Evolutionary conservation across 2,329 filamentous ascomycete genomes (phyloP), one percentile per base, ranked within the genome.

Genomic region (Teratosphaeria nubilosa): DNA sequence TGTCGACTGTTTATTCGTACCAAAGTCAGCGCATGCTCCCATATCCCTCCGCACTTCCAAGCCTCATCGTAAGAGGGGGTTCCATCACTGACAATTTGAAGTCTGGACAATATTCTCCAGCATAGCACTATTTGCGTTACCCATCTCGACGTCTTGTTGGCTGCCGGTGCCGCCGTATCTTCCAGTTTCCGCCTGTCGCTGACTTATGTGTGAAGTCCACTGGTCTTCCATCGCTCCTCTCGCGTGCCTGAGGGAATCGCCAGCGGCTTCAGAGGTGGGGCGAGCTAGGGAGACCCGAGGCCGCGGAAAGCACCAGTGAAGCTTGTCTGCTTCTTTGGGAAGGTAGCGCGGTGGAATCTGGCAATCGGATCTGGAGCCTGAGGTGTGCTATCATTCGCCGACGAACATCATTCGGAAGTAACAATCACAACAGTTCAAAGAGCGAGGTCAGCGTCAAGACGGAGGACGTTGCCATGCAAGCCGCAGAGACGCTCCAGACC

Each of bases 81-180:
- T 3, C 31, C 16, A 20, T 6, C 32, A 75, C 84, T 65, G 78
- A 96, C 92, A 99, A 80, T 99, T 99, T 68, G 91, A 94, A 68
- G 88, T 90, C 71, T 95, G 89, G 73, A 96, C 91, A 70, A 99
- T 96, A 77, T 88, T 94, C 77, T 97, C 92, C 75, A 97, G 82
- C 73, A 97, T 86, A 66, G 83, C 80, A 16, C 80, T 80, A 65
- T 81, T 82, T 62, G 81, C 79, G 65, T 80, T 79, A 51, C 78
- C 78, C 78, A 80, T 80, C 14, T 63, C 72, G 72, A 62, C 69
- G 64, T 62, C 52, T 60, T 50, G 24, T 24, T 53, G 51, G 51
- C 25, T 30, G 20, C 25, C 2, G 51, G 22, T n/a, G 20, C 51
- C 51, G 9, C n/a, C 41, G 41, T 48, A 22, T 5, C 22, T 14